These are phyloP conservation scores for Neotropicomus parvogracilis DNA, from an alignment of 1,284 basidiomycete species.

Conservation along the genomic window DNA sequence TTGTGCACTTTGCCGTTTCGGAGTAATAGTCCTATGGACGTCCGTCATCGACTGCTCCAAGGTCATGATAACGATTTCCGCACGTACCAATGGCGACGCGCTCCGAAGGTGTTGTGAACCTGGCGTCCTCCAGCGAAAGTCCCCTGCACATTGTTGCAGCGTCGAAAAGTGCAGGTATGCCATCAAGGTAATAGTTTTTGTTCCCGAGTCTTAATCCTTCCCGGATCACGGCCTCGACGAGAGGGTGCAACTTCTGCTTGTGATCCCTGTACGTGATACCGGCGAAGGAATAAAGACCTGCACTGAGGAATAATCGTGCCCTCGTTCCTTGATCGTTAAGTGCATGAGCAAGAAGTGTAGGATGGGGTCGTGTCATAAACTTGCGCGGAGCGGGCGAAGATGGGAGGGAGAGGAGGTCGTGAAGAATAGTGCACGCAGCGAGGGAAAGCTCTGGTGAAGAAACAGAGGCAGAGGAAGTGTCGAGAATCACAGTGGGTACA, in stretches of 20 bases:
- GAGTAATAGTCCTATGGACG: slow-evolving; percentile 57
- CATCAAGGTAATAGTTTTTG: slow-evolving; percentile 74
- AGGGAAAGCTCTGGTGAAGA: slow-evolving; percentile 42
- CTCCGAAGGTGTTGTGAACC: slow-evolving; percentile 41
- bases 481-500: slow-evolving; percentile 44
- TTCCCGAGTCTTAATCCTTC: slow-evolving; percentile 83
- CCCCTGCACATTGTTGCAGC: slow-evolving; percentile 47
- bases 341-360: slow-evolving; percentile 42
- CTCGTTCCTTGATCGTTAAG: slow-evolving; percentile 40
- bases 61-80: neutral
- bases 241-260: slow-evolving; percentile 58
- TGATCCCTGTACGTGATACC: slow-evolving; percentile 57
- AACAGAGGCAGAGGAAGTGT: slow-evolving; percentile 44
- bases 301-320: slow-evolving; percentile 71
- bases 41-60: neutral
- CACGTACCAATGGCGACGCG: slow-evolving; percentile 59
- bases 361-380: slow-evolving; percentile 44
- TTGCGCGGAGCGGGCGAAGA: slow-evolving; percentile 21
- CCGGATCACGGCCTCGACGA: slow-evolving; percentile 69
- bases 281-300: slow-evolving; percentile 64
- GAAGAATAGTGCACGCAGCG: slow-evolving; percentile 58
- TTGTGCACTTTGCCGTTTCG: slow-evolving; percentile 68
- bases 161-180: slow-evolving; percentile 67
- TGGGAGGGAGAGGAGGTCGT: slow-evolving; percentile 40
- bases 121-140: slow-evolving; percentile 38